phyloP scores from a whole-genome alignment of 2,329 filamentous ascomycete genomes.

The Trichoderma afroharzianum region DNA sequence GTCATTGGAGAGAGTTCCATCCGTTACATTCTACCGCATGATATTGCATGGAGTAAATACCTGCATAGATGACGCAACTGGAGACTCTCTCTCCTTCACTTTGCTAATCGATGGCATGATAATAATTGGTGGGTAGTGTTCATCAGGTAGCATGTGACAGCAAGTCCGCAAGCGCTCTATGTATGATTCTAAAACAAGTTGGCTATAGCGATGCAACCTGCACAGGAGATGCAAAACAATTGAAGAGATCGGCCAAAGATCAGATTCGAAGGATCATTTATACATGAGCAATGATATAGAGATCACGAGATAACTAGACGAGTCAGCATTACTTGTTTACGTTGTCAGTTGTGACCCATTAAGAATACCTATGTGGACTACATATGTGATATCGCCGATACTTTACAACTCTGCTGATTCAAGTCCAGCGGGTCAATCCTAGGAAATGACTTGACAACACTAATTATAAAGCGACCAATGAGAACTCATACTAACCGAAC shows the following conservation, averaged over 20 bases:
- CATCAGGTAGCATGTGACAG: background rate
- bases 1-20: background rate
- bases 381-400: too few relatives aligned
- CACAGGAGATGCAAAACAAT: background rate
- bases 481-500: background rate
- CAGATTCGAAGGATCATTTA: background rate
- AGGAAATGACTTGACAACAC: background rate
- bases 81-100: background rate
- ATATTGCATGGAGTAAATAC: background rate
- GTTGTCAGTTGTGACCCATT: too few relatives aligned
- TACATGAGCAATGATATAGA: background rate
- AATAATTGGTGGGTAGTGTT: background rate
- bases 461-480: background rate
- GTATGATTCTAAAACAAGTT: background rate
- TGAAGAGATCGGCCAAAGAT: background rate
- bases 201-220: background rate
- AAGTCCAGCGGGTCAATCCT: background rate
- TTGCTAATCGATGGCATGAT: background rate
- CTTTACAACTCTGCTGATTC: background rate
- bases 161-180: background rate
- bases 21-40: background rate
- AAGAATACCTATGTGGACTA: too few relatives aligned
- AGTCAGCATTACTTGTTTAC: background rate
- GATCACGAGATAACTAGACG: background rate
- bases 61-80: background rate